These are phyloP conservation scores for Colletotrichum sp. DNA, from an alignment of 2,329 filamentous ascomycete genomes.

Conservation along the genomic window DNA sequence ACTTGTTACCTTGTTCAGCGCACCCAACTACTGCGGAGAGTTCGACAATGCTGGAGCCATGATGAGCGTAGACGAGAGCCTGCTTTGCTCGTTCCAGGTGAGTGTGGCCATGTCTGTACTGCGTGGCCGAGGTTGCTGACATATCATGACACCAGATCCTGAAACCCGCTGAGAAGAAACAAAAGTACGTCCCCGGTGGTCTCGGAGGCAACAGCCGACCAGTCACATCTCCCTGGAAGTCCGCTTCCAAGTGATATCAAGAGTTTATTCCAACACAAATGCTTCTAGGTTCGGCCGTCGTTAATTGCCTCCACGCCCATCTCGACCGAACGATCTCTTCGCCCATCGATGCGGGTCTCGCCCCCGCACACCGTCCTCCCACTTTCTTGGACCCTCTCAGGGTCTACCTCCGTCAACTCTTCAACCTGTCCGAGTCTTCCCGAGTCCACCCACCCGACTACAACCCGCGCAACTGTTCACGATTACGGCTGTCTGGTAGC, in stretches of 20 bases:
- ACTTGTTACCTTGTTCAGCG: conserved; percentile 95
- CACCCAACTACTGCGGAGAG: conserved; percentile 98
- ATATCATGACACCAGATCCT: conserved; percentile 72
- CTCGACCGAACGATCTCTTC: conserved; percentile 3
- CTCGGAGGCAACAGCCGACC: conserved; percentile 71
- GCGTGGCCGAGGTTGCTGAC: conserved; percentile 6
- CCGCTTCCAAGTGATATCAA: conserved; percentile 69
- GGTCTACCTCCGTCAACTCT: conserved; percentile 8
- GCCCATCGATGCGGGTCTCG: background rate
- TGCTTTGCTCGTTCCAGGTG: conserved; percentile 99
- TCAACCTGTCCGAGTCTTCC: conserved; percentile 21
- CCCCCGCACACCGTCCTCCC: conserved; percentile 7
- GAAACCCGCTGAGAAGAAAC: conserved; percentile 99
- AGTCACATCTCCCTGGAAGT: conserved; percentile 72
- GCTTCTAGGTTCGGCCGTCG: conserved; percentile 96
- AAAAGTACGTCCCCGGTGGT: conserved; percentile 93
- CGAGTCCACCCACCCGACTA: conserved; percentile 19
- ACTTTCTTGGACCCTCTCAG: background rate
- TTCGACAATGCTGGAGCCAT: conserved; percentile 99
- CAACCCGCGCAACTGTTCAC: conserved; percentile 24
- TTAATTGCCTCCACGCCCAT: conserved; percentile 58
- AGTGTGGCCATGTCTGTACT: conserved; percentile 25
- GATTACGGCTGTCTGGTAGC: conserved; percentile 27
- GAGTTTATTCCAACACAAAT: conserved; percentile 73
- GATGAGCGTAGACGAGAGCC: conserved; percentile 99